Conservation (phyloP, 805 yeast genomes). For the Ogataea nitratoaversa region DNA sequence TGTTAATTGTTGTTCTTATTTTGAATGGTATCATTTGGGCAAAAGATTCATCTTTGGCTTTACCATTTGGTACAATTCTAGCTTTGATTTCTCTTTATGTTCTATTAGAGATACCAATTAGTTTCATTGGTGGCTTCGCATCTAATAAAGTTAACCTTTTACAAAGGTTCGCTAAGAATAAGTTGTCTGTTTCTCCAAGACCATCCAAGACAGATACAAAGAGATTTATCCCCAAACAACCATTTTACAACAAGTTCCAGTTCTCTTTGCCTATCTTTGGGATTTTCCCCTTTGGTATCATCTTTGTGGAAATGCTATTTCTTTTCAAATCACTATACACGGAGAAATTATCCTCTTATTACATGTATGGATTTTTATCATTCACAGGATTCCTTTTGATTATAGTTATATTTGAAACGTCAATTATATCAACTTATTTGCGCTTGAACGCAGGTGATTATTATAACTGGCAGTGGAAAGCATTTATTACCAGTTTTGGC, state of each 20-base stretch:
- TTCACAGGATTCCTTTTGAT: conserved; percentile 55
- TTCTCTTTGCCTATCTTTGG: conserved; percentile 54
- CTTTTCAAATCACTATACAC: conserved; percentile 76
- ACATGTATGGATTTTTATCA: conserved; percentile 73
- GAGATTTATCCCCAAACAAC: conserved; percentile 33
- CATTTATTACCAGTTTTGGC: conserved; percentile 63
- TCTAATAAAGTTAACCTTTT: conserved; percentile 25
- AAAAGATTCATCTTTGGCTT: conserved; percentile 65
- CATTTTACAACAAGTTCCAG: conserved; percentile 29
- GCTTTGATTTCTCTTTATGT: conserved; percentile 56
- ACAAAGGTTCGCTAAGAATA: conserved; percentile 10
- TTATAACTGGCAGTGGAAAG: conserved; percentile 79
- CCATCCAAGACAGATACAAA: conserved; percentile 7
- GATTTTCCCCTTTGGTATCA: conserved; percentile 69
- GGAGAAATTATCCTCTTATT: conserved; percentile 73
- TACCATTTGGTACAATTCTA: conserved; percentile 74
- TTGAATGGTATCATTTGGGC: conserved; percentile 74
- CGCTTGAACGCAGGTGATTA: conserved; percentile 48
- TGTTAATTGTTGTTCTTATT: conserved; percentile 47
- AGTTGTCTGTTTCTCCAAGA: conserved; percentile 2
- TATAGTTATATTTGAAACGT: conserved; percentile 64
- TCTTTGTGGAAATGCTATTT: conserved; percentile 73
- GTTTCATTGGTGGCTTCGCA: conserved; percentile 63
- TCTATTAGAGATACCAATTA: conserved; percentile 68
- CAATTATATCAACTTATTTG: conserved; percentile 64